A percentile compares a stretch with the other conserved stretches of the same genome.
phyloP scores from a whole-genome alignment of 805 yeast species.

The Metschnikowia orientalis region DNA sequence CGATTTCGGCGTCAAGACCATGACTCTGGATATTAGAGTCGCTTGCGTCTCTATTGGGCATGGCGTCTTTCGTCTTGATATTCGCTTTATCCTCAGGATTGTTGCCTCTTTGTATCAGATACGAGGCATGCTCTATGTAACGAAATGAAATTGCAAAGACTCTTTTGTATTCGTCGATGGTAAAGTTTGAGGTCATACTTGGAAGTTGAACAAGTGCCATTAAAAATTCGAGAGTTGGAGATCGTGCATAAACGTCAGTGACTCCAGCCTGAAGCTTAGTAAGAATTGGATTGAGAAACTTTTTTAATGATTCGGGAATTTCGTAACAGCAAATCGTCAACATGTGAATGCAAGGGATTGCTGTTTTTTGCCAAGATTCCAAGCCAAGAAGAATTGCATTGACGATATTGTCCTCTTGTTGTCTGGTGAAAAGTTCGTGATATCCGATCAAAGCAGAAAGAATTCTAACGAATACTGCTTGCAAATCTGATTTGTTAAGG shows the following conservation, averaged over 20 bases:
- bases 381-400: constrained; percentile 57
- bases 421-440: constrained; percentile 47
- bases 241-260: constrained; percentile 61
- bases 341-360: constrained; percentile 72
- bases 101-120: constrained; percentile 31
- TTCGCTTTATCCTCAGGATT: constrained; percentile 8
- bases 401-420: constrained; percentile 61
- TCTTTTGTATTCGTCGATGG: constrained; percentile 69
- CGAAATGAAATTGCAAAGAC: constrained; percentile 82
- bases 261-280: constrained; percentile 72
- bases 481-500: constrained; percentile 56
- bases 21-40: constrained; percentile 15
- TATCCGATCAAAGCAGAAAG: constrained; percentile 62
- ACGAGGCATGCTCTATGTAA: constrained; percentile 67
- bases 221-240: constrained; percentile 73
- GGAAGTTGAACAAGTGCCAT: constrained; percentile 64
- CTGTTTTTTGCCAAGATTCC: constrained; percentile 73
- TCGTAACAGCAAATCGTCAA: constrained; percentile 78
- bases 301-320: constrained; percentile 67
- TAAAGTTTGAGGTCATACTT: constrained; percentile 62
- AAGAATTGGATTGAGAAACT: constrained; percentile 61
- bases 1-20: constrained; percentile 49
- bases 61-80: constrained; percentile 9
- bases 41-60: neutral
- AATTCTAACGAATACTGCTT: constrained; percentile 59